These are phyloP conservation scores for Fusarium succisae DNA, from an alignment of 2,329 filamentous ascomycete species.

Conservation along the genomic window DNA sequence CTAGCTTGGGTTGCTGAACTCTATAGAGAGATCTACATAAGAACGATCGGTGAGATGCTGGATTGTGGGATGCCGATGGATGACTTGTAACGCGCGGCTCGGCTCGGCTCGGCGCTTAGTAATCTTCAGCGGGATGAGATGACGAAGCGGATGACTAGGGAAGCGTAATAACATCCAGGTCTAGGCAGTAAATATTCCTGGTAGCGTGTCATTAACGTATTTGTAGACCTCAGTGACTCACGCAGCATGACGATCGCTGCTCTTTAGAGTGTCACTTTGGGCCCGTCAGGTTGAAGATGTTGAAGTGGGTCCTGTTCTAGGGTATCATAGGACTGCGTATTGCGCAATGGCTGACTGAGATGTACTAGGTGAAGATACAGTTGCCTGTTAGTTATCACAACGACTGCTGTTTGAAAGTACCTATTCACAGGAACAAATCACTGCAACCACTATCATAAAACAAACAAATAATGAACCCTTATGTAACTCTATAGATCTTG, in stretches of 20 bases:
- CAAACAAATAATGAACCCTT: no score
- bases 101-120: not conserved
- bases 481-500: accelerated
- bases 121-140: not conserved
- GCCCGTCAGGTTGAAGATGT: not conserved
- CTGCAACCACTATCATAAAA: no score
- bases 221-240: accelerated
- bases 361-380: no score
- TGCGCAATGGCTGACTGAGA: no score
- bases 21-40: not conserved
- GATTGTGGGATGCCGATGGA: not conserved
- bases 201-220: accelerated
- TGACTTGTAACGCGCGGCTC: not conserved
- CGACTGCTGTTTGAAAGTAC: no score
- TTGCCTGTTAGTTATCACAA: no score
- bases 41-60: not conserved
- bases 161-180: not conserved
- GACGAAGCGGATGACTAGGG: not conserved
- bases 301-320: not conserved
- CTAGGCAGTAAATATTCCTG: accelerated
- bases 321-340: no score
- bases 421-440: no score
- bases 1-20: no score
- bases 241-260: accelerated
- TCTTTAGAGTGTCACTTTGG: no score